Evolutionary conservation across 345 rosid species (phyloP), one percentile per base, ranked within the genome.

Genomic region (Camelina hispida): DNA sequence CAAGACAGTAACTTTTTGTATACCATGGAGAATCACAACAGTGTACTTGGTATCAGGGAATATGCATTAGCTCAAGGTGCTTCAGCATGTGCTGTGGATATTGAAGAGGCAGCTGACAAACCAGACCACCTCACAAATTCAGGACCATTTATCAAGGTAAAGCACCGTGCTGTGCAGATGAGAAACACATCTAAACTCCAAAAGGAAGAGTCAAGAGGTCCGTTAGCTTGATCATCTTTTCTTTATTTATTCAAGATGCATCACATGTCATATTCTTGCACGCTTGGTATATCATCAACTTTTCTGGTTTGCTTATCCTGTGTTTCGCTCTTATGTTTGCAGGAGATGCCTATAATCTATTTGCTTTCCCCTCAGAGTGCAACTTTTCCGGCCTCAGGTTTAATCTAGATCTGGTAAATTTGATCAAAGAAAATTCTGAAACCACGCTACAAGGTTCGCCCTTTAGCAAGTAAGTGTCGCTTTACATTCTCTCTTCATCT

Each of bases 21-120:
- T 76, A 84, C 97, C 8, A 85, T 84, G 90, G 99, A 92, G 82
- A 95, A 95, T 79, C 97, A 95, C 78, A 95, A 95, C 67, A 95
- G 99, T 56, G 99, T 92, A 54, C 96, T 92, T 73, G 99, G 99
- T 71, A 90, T 95, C 59, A 85, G 99, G 85, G 97, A 94, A 95
- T 94, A 94, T 90, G 97, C 97, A 75, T 91, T 95, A 61, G 79
- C 72, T 67, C 81, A 80, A 82, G 97, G 97, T 58, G 92, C 91
- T 81, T 83, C 92, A 71, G 91, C 93, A 34, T 83, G 86, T 85
- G 97, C 97, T 12, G 78, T 90, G 46, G 97, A 95, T 83, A 72
- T 90, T 73, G 90, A 84, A 67, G 87, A 89, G 66, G 56, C 74
- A 65, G 63, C 48, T 66, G 66, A 74, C 59, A 53, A 59, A 42